These are phyloP conservation scores for Juglanconis sp. DNA, from an alignment of 2,329 filamentous ascomycete species.

Conservation along the genomic window DNA sequence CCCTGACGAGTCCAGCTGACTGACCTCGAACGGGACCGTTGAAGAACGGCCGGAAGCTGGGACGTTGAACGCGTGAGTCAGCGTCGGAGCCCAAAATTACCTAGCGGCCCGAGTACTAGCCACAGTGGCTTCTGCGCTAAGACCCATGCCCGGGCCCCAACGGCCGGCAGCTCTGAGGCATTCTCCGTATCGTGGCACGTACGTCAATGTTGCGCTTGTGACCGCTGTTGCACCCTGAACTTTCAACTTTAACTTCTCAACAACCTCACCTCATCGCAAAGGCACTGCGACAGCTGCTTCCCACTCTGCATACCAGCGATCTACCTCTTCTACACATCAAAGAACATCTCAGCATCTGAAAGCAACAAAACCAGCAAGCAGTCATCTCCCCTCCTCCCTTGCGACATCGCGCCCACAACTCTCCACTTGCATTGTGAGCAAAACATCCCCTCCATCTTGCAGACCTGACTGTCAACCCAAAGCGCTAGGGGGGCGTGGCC, in stretches of 20 bases:
- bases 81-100: neutral
- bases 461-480: too few species aligned
- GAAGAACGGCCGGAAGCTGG: neutral
- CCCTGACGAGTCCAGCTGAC: neutral
- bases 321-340: neutral
- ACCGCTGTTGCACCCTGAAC: neutral
- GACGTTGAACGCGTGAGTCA: neutral
- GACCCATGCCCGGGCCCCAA: neutral
- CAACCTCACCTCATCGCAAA: neutral
- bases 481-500: too few species aligned
- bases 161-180: neutral
- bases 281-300: neutral
- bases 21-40: neutral
- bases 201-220: slow-evolving; percentile 7
- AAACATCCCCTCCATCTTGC: neutral
- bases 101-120: neutral
- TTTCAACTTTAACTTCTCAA: neutral
- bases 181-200: neutral
- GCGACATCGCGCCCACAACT: slow-evolving; percentile 1
- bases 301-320: neutral
- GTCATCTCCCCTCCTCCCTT: neutral
- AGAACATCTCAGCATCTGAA: neutral
- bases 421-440: neutral
- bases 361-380: neutral
- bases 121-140: neutral